Percentiles rank a stretch among this genome's conserved stretches.
These are phyloP conservation scores for Mycena indigotica DNA, from an alignment of 768 basidiomycete genomes.

Conservation along the genomic window DNA sequence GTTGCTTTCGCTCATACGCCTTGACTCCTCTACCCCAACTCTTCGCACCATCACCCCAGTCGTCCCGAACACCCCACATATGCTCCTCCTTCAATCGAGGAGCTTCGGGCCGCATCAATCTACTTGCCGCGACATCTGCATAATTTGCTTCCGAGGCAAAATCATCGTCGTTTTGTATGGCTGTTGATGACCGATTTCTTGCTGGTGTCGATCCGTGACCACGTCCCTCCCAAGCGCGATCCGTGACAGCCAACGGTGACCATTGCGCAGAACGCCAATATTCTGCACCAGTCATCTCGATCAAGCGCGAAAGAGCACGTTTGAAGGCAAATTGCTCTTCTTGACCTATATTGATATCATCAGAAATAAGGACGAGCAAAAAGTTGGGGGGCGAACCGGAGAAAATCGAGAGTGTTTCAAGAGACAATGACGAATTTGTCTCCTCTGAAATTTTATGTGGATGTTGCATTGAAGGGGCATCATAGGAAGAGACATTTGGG, in stretches of 20 bases:
- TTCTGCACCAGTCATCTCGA: constrained; percentile 54
- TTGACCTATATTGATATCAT: constrained; percentile 39
- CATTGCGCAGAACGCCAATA: constrained; percentile 37
- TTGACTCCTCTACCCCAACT: too few relatives aligned
- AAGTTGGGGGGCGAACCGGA: constrained; percentile 33
- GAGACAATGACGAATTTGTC: constrained; percentile 31
- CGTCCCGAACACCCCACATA: too few relatives aligned
- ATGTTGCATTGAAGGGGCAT: constrained; percentile 34
- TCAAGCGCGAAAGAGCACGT: constrained; percentile 58
- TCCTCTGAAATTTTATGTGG: constrained; percentile 29
- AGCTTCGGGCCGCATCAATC: too few relatives aligned
- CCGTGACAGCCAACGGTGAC: constrained; percentile 35
- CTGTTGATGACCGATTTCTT: too few relatives aligned
- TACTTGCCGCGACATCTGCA: too few relatives aligned
- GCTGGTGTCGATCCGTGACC: too few relatives aligned
- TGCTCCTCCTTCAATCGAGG: too few relatives aligned
- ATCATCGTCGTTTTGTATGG: too few relatives aligned
- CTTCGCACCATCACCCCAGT: too few relatives aligned
- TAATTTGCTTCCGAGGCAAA: too few relatives aligned
- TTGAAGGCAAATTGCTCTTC: constrained; percentile 68
- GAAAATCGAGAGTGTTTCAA: constrained; percentile 58
- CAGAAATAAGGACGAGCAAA: neutral
- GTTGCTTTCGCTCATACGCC: too few relatives aligned
- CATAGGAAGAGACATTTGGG: constrained; percentile 59
- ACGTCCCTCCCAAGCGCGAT: constrained; percentile 44